Base-by-base conservation (phyloP, 2,329 filamentous ascomycete species). In the Calonectria pseudoreteaudii region DNA sequence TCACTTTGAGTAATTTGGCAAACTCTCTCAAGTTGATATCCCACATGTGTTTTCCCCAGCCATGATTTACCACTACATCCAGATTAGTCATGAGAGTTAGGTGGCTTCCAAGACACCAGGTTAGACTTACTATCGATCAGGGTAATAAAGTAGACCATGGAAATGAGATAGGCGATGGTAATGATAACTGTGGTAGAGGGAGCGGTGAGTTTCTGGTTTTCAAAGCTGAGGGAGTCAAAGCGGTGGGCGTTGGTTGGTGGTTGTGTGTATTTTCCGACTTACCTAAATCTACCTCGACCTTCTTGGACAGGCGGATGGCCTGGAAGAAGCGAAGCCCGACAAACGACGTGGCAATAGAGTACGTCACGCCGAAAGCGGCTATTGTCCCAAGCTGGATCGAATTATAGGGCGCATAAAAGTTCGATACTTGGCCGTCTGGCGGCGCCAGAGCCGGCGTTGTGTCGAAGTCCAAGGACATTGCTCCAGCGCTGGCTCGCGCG, bases 251-350 rank as follows among this genome's bases (percentile, higher is more conserved):
- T n/a, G n/a, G n/a, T n/a, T n/a, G n/a, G n/a, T n/a, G n/a, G n/a
- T n/a, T n/a, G n/a, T n/a, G n/a, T n/a, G n/a, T n/a, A n/a, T n/a
- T 41, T 41, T 26, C 26, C 18, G 23, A 41, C 66, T 60, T 20
- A 68, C 52, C 28, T 38, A 68, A 28, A 23, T 68, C 50, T 36
- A 36, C 2, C 13, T 68, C 66, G 18, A 47, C 2, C 38, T 60
- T 68, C 28, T 60, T 60, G 11, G 31, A 23, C 10, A 68, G 28
- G 3, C n/a, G 53, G n/a, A 60, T 14, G n/a, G 66, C 18, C 41
- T 68, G 66, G 26, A 68, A 60, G 9, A 49, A 60, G 36, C 66
- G 50, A 28, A 60, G 66, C 20, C 18, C 66, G 18, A 68, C 52
- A 38, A 60, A 44, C 0, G 18, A 34, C 5, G 50, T 58, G 28